Base-by-base conservation (phyloP, 768 basidiomycete species). In the Phanerochaete sordida region DNA sequence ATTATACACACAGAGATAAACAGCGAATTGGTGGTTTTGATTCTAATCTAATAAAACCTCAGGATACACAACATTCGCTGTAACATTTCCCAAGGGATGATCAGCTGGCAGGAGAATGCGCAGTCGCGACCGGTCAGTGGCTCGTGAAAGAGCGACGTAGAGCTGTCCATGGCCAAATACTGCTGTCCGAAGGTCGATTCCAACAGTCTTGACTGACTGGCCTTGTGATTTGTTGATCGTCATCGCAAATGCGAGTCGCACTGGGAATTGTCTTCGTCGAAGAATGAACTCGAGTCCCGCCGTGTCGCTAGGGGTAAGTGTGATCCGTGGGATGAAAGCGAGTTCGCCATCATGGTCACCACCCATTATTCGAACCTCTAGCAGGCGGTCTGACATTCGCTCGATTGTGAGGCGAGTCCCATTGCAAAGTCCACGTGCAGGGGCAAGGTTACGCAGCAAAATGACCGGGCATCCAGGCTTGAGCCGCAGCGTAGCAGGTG, bases 201-300 rank as follows among this genome's bases (percentile, higher is more conserved):
- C 80, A 52, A 81, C 76, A 67, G 68, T 43, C 48, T 72, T 63
- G 4, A 81, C 71, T 19, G 76, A 80, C 67, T 81, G 81, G 4
- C 81, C 79, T 68, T 81, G 79, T 1, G 78, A 60, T 63, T 81
- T 82, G 69, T 82, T 81, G 65, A 81, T 78, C 0, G 79, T 73
- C 66, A 81, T 73, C 0, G 76, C 76, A 73, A 81, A 82, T 15
- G 75, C 77, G 5, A 81, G 68, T 2, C 69, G 66, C 16, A 81
- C 63, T 31, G 80, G 79, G 59, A 79, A 80, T 65, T 81, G 79
- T 0, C 64, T 63, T 2, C 72, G 69, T 9, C 43, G 59, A 21
- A 81, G 65, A 13, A 58, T 54, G 59, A 79, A 73, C 39, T 9
- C 11, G 19, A 43, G 39, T 13, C 19, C 39, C 3, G 73, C 46